A percentile compares a stretch with the other conserved stretches of the same genome.
phyloP scores from a whole-genome alignment of 495 filamentous ascomycete genomes.

The Neurospora sp. region DNA sequence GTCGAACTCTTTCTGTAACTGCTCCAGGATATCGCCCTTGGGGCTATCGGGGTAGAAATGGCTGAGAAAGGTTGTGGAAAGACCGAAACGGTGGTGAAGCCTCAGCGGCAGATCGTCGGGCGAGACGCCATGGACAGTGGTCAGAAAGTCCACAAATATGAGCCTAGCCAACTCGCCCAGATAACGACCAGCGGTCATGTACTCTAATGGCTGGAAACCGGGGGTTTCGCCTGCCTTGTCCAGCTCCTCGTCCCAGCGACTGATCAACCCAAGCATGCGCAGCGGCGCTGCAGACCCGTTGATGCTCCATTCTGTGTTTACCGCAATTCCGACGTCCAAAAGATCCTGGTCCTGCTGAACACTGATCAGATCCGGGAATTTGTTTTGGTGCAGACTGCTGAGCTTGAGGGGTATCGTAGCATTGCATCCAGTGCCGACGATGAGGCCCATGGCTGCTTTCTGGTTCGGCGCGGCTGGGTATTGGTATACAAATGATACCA shows the following conservation, averaged over 20 bases:
- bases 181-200: conserved; percentile 78
- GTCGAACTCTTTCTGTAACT: conserved; percentile 42
- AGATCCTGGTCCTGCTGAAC: conserved; percentile 49
- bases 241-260: conserved; percentile 59
- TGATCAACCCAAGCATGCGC: conserved; percentile 51
- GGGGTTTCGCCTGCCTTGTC: conserved; percentile 57
- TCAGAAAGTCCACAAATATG: conserved; percentile 58
- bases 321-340: conserved; percentile 51
- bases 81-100: conserved; percentile 51
- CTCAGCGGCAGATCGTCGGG: conserved; percentile 42
- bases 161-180: conserved; percentile 73
- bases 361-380: conserved; percentile 39
- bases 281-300: conserved; percentile 60
- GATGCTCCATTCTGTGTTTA: conserved; percentile 86
- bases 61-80: conserved; percentile 65
- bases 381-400: conserved; percentile 51
- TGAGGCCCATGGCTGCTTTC: conserved; percentile 66
- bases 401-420: conserved; percentile 67
- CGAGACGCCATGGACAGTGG: conserved; percentile 27
- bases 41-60: conserved; percentile 45
- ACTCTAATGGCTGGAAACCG: conserved; percentile 79
- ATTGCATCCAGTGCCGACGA: conserved; percentile 76
- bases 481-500: conserved; percentile 65
- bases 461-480: conserved; percentile 22
- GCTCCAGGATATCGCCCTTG: conserved; percentile 36